A percentile compares a stretch with the other conserved stretches of the same genome.
Evolutionary conservation across 139 green algal genomes (phyloP).

Genomic region (Pseudopediastrum boryanum): DNA sequence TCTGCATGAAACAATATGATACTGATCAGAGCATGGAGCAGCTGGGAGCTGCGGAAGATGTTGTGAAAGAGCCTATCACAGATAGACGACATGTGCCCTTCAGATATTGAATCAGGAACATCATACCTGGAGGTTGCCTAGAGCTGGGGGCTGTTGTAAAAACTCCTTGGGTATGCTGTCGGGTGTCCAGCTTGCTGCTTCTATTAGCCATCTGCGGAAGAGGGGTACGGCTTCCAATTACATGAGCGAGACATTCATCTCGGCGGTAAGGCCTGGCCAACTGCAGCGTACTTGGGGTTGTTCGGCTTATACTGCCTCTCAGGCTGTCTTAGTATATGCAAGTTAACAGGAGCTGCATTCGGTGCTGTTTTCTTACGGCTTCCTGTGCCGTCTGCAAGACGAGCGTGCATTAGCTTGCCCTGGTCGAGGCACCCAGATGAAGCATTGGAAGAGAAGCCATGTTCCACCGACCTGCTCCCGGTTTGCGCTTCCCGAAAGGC

Average conservation of each 20-base stretch:
- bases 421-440: too few relatives aligned
- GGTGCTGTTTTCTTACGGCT: too few relatives aligned
- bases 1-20: not conserved
- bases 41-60: not conserved
- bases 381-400: too few relatives aligned
- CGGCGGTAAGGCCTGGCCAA: not conserved
- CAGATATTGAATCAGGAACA: not conserved
- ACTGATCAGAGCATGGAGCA: not conserved
- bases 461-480: too few relatives aligned
- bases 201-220: conserved; percentile 14
- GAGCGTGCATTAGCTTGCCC: too few relatives aligned
- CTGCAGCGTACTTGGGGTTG: conserved; percentile 17
- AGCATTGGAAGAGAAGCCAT: too few relatives aligned
- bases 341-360: too few relatives aligned
- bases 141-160: conserved; percentile 7
- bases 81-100: not conserved
- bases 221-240: not conserved
- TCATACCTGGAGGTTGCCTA: conserved; percentile 12
- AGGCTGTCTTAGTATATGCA: conserved; percentile 11
- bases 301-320: conserved; percentile 14
- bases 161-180: conserved; percentile 9
- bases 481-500: too few relatives aligned
- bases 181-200: conserved; percentile 5
- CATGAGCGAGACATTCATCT: not conserved
- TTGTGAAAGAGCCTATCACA: not conserved